These are phyloP conservation scores for Aspergillus costaricaensis DNA, from an alignment of 2,329 filamentous ascomycete species.

Conservation along the genomic window DNA sequence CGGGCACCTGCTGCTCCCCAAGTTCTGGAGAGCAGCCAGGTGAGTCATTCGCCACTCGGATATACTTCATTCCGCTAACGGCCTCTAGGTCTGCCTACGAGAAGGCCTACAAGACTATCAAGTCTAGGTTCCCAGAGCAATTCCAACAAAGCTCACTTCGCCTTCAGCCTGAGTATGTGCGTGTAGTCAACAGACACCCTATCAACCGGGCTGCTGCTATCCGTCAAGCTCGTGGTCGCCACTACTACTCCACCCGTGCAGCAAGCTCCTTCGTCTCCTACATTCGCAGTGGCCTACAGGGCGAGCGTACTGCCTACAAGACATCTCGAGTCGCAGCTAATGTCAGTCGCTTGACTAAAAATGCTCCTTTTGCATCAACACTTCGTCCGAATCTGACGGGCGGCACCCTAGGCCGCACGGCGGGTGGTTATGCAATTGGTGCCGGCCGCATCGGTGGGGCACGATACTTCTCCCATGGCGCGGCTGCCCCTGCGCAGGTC, in stretches of 20 bases:
- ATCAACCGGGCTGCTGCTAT: constrained; percentile 64
- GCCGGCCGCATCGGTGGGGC: constrained; percentile 69
- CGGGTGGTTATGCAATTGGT: constrained; percentile 82
- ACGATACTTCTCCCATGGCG: constrained; percentile 87
- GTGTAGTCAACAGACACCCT: constrained; percentile 59
- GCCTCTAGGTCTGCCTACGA: constrained; percentile 48
- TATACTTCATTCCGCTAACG: constrained; percentile 27
- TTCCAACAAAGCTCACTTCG: constrained; percentile 46
- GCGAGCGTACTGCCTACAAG: constrained; percentile 56
- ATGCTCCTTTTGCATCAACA: constrained; percentile 83
- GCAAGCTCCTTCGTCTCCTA: constrained; percentile 54
- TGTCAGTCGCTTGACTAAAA: constrained; percentile 66
- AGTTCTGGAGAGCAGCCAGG: constrained; percentile 52
- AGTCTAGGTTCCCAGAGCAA: constrained; percentile 45
- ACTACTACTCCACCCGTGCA: constrained; percentile 63
- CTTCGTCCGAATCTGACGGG: constrained; percentile 91
- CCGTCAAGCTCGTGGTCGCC: constrained; percentile 64
- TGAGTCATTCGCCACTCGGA: constrained; percentile 29
- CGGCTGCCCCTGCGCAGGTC: constrained; percentile 82
- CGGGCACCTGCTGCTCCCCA: constrained; percentile 53
- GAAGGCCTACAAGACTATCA: constrained; percentile 48
- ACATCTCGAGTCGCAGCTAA: constrained; percentile 58
- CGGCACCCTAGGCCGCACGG: constrained; percentile 77
- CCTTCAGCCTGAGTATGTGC: constrained; percentile 62
- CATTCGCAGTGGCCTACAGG: constrained; percentile 44